These are phyloP conservation scores for Porphyrellus sp. DNA, from an alignment of 1,284 basidiomycete species.

Conservation along the genomic window DNA sequence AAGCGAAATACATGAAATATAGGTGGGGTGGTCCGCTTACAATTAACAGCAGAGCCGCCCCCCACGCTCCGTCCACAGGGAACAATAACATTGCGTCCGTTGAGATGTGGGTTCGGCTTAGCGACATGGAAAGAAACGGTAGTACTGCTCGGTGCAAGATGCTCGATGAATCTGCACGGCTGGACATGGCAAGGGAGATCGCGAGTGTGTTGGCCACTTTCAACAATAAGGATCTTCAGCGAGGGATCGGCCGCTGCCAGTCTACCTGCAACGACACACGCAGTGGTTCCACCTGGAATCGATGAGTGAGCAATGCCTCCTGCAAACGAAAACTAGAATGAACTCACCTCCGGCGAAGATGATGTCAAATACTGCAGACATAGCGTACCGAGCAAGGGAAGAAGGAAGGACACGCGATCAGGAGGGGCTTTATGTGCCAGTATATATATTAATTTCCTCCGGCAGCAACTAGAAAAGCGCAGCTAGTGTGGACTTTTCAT, in stretches of 20 bases:
- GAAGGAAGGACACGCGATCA: too few relatives aligned
- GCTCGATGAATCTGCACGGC: conserved; percentile 44
- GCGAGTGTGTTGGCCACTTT: too few relatives aligned
- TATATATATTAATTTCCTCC: background rate
- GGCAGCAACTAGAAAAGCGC: too few relatives aligned
- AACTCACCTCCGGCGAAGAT: background rate
- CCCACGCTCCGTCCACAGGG: conserved; percentile 50
- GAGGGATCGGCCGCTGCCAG: conserved; percentile 14
- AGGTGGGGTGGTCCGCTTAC: conserved; percentile 33
- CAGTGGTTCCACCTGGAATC: conserved; percentile 13
- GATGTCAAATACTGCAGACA: background rate
- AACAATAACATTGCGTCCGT: conserved; percentile 42
- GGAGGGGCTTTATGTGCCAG: background rate
- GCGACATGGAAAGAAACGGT: conserved; percentile 43
- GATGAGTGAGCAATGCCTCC: background rate
- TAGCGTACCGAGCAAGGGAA: background rate
- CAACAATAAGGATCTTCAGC: conserved; percentile 21
- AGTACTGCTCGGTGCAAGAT: conserved; percentile 39
- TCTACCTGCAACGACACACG: conserved; percentile 21
- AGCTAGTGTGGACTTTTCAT: too few relatives aligned
- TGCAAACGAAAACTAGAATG: background rate
- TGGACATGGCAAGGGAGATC: conserved; percentile 47
- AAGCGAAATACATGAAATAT: background rate
- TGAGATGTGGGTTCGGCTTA: conserved; percentile 43
- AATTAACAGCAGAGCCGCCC: conserved; percentile 41